Conservation (phyloP, 2,329 filamentous ascomycete species). For the Calonectria honghensis region DNA sequence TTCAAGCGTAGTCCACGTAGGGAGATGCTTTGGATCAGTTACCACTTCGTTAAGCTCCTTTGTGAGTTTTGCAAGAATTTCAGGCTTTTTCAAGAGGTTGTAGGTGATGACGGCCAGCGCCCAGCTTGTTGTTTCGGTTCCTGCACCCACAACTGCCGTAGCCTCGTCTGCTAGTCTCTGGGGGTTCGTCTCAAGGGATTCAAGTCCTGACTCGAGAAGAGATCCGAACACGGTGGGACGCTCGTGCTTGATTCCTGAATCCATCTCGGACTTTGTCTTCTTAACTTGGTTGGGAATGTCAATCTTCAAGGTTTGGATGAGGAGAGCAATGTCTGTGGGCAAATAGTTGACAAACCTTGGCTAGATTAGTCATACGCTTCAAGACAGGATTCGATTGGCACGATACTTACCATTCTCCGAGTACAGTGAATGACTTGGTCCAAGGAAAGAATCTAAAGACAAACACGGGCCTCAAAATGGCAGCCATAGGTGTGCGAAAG, state of each 20-base stretch:
- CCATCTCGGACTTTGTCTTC: conserved; percentile 15
- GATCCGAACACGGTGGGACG: conserved; percentile 26
- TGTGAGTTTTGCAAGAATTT: conserved; percentile 14
- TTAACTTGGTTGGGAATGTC: conserved; percentile 29
- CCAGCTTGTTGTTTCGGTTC: conserved; percentile 26
- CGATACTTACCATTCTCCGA: conserved; percentile 23
- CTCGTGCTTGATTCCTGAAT: conserved; percentile 22
- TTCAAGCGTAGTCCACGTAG: conserved; percentile 17
- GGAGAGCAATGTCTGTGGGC: conserved; percentile 17
- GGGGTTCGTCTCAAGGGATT: conserved; percentile 14
- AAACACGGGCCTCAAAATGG: conserved; percentile 22
- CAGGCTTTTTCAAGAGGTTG: conserved; percentile 7
- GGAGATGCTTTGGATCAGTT: conserved; percentile 17
- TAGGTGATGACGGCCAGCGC: conserved; percentile 23
- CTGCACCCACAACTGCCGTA: conserved; percentile 25
- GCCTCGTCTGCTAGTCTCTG: conserved; percentile 21
- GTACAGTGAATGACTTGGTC: conserved; percentile 28
- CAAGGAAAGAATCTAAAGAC: conserved; percentile 24
- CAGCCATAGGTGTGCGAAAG: conserved; percentile 19
- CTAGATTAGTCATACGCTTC: not conserved
- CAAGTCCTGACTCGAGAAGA: conserved; percentile 22
- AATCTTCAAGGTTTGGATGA: conserved; percentile 26
- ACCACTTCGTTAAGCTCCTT: conserved; percentile 16
- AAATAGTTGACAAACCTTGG: conserved; percentile 24
- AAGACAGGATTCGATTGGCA: fast-evolving